Evolutionary conservation across 257 asterid species (phyloP), one percentile per base, ranked within the genome.

Genomic region (Nicotiana otophora): DNA sequence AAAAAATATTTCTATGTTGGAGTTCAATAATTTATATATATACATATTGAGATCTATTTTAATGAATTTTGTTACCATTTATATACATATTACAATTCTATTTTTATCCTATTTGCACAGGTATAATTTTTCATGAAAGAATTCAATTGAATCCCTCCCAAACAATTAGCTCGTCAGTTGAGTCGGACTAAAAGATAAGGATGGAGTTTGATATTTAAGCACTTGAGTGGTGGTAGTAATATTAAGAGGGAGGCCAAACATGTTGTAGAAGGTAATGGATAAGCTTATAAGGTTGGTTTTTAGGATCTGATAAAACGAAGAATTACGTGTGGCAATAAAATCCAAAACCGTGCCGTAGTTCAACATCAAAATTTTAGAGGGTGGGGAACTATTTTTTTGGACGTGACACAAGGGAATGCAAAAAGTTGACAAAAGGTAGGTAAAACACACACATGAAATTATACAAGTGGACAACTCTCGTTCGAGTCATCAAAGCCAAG

Each of bases 391-490:
- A n/a, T 23, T 16, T 64, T 74, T 66, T 58, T 86, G 87, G 85
- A 67, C 68, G 84, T 77, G 92, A 83, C 85, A 87, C 81, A 83
- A 26, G 84, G 7, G 62, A 54, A 16, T 79, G 10, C 82, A 79
- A 54, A 83, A 86, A 83, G 89, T 81, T 83, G 89, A 84, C 82
- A 82, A 84, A 84, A 77, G 89, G 92, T 89, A 85, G 92, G 94
- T 92, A 84, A 84, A 86, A 84, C 80, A 72, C 79, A 82, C 85
- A 83, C 88, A 82, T 82, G 90, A 89, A 87, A 85, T 86, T 84
- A 86, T 89, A 81, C 74, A 86, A 86, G 86, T 90, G 88, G 91
- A 83, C 90, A 68, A 42, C 85, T 74, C 86, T 77, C 77, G 76
- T 86, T 67, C 80, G 76, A 72, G 81, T 83, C 83, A 83, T 69